Base-by-base conservation (phyloP, 2,329 filamentous ascomycete species). In the Epicoccum nigrum region DNA sequence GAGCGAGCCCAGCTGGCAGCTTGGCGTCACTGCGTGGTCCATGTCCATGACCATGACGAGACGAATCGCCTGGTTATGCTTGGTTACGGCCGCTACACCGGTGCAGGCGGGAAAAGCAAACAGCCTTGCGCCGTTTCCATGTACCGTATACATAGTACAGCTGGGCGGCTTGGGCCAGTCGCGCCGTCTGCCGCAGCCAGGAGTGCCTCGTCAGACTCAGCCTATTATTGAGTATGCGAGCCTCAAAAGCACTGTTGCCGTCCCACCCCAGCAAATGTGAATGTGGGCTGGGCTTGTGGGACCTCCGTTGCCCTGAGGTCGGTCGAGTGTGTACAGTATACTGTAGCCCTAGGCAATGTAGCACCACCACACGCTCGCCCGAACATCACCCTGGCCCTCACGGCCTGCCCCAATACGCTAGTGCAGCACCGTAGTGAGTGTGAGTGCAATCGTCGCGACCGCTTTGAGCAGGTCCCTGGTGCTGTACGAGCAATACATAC, bases 351-450 rank as follows among this genome's bases (percentile, higher is more conserved):
- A n/a, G n/a, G n/a, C n/a, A n/a, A n/a, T n/a, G n/a, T 38, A 49
- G 39, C 33, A 49, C 45, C 39, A 43, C 39, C n/a, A n/a, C n/a
- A n/a, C n/a, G n/a, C n/a, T 35, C 31, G 28, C 9, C 7, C 23
- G 23, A 25, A 38, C 9, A 34, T 27, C 20, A 50, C 40, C 40
- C 46, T 50, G 40, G 46, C 40, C 13, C 28, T 44, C 40, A 32
- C 28, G 20, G 33, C 55, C 57, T 46, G 48, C 28, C 37, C 42
- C 48, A 45, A 45, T 37, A 39, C 52, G 51, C 55, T 60, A 58
- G 58, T 45, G 58, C 55, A 45, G 37, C 46, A 32, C 51, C 50
- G 52, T 56, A 55, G 54, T 59, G 54, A 61, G 45, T 55, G 54
- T 59, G 54, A 61, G 45, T 55, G 28, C 25, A 43, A 34, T 37